Evolutionary conservation across 768 basidiomycete genomes (phyloP).

Genomic region (Pulveroboletus sp.): DNA sequence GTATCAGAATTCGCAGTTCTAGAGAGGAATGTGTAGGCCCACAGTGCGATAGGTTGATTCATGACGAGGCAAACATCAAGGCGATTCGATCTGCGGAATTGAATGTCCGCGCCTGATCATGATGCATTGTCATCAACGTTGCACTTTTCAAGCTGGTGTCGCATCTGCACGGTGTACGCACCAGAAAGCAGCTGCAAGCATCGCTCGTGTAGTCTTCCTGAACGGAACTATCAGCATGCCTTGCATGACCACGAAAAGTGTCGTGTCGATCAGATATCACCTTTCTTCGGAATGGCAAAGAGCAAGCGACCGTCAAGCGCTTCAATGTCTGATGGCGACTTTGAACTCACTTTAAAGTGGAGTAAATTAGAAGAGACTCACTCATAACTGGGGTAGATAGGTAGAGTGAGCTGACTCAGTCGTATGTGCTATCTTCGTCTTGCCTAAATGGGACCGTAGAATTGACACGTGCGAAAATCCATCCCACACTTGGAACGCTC

Average conservation of each 20-base stretch:
- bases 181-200: constrained; percentile 82
- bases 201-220: constrained; percentile 88
- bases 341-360: neutral
- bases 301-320: constrained; percentile 79
- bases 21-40: constrained; percentile 25
- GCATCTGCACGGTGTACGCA: constrained; percentile 28
- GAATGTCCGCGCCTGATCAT: constrained; percentile 87
- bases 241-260: neutral
- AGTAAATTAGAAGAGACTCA: neutral
- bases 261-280: constrained; percentile 35
- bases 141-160: neutral
- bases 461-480: too few relatives aligned
- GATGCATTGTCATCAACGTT: neutral
- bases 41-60: constrained; percentile 95
- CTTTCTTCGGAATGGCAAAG: constrained; percentile 98
- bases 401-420: too few relatives aligned
- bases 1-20: neutral
- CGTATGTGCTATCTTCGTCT: too few relatives aligned
- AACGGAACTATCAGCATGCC: neutral
- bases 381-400: too few relatives aligned
- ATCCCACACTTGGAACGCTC: too few relatives aligned
- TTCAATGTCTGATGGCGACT: constrained; percentile 52
- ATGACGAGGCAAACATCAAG: constrained; percentile 91
- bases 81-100: constrained; percentile 82
- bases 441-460: too few relatives aligned